Evolutionary conservation across 2,329 filamentous ascomycete genomes (phyloP).

Genomic region (Scytalidium sp.): DNA sequence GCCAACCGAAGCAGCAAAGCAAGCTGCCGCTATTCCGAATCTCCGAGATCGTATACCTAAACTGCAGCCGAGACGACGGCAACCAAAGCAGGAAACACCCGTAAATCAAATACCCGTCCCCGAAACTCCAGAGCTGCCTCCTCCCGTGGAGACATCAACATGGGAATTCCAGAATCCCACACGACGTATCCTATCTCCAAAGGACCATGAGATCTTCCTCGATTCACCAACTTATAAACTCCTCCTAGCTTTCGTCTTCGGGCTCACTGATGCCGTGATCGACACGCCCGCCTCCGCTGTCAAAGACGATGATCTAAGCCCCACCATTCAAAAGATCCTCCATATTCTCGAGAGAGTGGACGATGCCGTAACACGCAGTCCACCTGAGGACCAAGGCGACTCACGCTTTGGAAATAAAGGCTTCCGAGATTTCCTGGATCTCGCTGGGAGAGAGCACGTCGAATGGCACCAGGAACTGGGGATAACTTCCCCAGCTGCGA

Average conservation of each 20-base stretch:
- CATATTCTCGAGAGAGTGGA: slow-evolving; percentile 69
- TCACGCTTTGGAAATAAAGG: slow-evolving; percentile 94
- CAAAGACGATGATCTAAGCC: slow-evolving; percentile 53
- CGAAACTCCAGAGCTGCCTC: slow-evolving; percentile 69
- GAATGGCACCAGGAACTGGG: slow-evolving; percentile 65
- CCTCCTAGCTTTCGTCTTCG: slow-evolving; percentile 81
- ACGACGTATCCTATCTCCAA: slow-evolving; percentile 75
- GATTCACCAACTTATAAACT: slow-evolving; percentile 72
- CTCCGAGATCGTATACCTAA: slow-evolving; percentile 61
- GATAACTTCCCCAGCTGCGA: slow-evolving; percentile 47
- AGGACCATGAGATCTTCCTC: slow-evolving; percentile 80
- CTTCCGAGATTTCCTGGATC: slow-evolving; percentile 78
- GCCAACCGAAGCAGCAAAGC: slow-evolving; percentile 1
- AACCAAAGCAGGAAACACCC: slow-evolving; percentile 33
- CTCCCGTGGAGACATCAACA: slow-evolving; percentile 59
- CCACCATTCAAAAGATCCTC: slow-evolving; percentile 61
- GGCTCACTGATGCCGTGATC: slow-evolving; percentile 76
- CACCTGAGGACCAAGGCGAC: slow-evolving; percentile 80
- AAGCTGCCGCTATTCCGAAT: slow-evolving; percentile 36
- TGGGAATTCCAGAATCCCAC: slow-evolving; percentile 65
- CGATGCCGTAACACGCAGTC: slow-evolving; percentile 62
- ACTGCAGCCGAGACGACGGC: slow-evolving; percentile 61
- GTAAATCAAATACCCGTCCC: slow-evolving; percentile 64
- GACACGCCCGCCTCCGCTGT: slow-evolving; percentile 65
- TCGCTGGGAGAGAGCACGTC: slow-evolving; percentile 49